These are phyloP conservation scores for Saccharum officinarum DNA, from an alignment of 176 grass and related monocot species.

Conservation along the genomic window DNA sequence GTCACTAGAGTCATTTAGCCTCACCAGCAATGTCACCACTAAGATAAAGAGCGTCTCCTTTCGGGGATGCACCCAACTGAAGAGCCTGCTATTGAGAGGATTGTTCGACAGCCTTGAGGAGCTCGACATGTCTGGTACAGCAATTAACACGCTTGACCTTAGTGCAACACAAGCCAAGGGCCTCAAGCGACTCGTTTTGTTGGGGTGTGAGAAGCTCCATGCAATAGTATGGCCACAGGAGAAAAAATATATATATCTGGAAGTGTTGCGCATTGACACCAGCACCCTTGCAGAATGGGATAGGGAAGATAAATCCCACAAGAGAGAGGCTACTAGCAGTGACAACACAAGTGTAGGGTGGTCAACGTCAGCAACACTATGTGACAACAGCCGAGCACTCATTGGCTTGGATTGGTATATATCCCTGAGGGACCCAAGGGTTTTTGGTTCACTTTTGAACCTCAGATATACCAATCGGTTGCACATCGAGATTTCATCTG, in stretches of 20 bases:
- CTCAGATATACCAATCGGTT: too few relatives aligned
- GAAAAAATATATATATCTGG: fast-evolving
- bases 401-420: too few relatives aligned
- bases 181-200: background rate
- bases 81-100: background rate
- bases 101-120: fast-evolving
- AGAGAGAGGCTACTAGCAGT: too few relatives aligned
- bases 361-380: too few relatives aligned
- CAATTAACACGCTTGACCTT: background rate
- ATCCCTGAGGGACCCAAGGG: too few relatives aligned
- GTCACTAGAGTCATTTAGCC: background rate
- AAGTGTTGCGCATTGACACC: background rate
- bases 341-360: too few relatives aligned
- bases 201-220: constrained; percentile 2
- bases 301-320: background rate
- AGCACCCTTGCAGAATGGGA: background rate
- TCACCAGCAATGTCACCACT: background rate
- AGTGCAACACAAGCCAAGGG: fast-evolving
- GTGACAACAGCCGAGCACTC: too few relatives aligned
- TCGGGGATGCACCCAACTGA: background rate
- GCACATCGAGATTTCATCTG: too few relatives aligned
- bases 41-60: background rate
- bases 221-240: background rate
- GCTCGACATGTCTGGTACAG: constrained; percentile 1
- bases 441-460: too few relatives aligned